Evolutionary conservation across 345 rosid species (phyloP), one percentile per base, ranked within the genome.

Genomic region (Murraya paniculata): DNA sequence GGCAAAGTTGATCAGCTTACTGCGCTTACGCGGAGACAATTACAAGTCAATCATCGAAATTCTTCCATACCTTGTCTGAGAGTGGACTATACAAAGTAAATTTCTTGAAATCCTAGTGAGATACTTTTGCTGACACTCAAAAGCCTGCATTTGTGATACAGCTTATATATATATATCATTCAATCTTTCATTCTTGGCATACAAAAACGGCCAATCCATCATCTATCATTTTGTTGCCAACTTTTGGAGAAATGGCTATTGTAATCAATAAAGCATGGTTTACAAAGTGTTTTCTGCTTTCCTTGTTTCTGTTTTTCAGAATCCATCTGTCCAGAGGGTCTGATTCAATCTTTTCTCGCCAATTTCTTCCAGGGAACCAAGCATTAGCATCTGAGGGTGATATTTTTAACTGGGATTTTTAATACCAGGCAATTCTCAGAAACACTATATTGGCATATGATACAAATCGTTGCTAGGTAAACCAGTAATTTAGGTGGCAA

Each of bases 371-470:
- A 3, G 87, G 81, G 8, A 45, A 73, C 65, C 78, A 82, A 33
- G n/a, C 8, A 74, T 38, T 38, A 9, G 9, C 41, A 8, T 38
- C 11, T 38, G 11, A 38, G 9, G 41, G 41, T 38, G 76, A 6
- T 30, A 0, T 2, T 82, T 82, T 67, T 62, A 35, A 13, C 77
- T 85, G 24, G 87, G 87, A 41, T 85, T 79, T 73, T 79, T 84
- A 77, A 79, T 25, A 55, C 83, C 77, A 45, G 82, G 84, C 33
- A 71, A 68, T 41, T 55, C 82, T 36, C 68, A 25, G 18, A 79
- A 73, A 39, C 50, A 72, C 24, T 84, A 81, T 16, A 41, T 84
- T 22, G 82, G 84, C 33, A 84, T 84, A 16, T 84, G 82, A 81
- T 84, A 76, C 66, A 79, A 76, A 16, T 31, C 30, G 7, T 38